Evolutionary conservation across 2,329 filamentous ascomycete genomes (phyloP), one percentile per base, ranked within the genome.

Genomic region (Ophiostoma pallidulum): DNA sequence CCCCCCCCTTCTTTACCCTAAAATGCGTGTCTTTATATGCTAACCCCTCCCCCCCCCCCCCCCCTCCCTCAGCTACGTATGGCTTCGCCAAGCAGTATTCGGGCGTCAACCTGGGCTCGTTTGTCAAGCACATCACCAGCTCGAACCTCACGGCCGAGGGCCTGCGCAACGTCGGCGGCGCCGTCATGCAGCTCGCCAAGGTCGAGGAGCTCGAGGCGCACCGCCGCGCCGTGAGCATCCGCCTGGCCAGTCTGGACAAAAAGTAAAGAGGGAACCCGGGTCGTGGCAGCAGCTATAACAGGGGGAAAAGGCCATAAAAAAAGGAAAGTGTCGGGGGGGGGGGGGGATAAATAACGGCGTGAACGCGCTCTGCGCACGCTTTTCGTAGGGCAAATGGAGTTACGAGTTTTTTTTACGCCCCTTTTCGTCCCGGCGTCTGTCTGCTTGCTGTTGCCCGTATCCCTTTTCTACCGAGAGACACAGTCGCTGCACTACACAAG

Each of bases 51-150:
- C n/a, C n/a, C n/a, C n/a, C n/a, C n/a, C n/a, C n/a, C n/a, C n/a
- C n/a, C n/a, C n/a, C n/a, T 4, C n/a, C n/a, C 6, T 19, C 57
- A 94, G 89, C 92, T 45, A 98, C 92, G 0, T 98, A 97, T 62
- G 92, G 92, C 35, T 98, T 94, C 60, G 92, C 92, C 41, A 95
- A 94, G 69, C 92, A 98, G 66, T 98, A 98, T 71, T 96, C 89
- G 6, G 92, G 92, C 45, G 92, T 98, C 61, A 98, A 95, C 65
- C 77, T 98, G 6, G 88, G 80, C 28, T 97, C 91, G 3, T 98
- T 96, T 68, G 78, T 95, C 64, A 98, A 98, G 72, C 89, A 97
- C 72, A 96, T 98, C 60, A 98, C 92, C 32, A 92, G 86, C 69
- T 88, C 89, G 0, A 86, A 94, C 64, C 74, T 98, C 52, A 94